Conservation (phyloP, 257 asterid genomes). For the Penstemon eatonii region DNA sequence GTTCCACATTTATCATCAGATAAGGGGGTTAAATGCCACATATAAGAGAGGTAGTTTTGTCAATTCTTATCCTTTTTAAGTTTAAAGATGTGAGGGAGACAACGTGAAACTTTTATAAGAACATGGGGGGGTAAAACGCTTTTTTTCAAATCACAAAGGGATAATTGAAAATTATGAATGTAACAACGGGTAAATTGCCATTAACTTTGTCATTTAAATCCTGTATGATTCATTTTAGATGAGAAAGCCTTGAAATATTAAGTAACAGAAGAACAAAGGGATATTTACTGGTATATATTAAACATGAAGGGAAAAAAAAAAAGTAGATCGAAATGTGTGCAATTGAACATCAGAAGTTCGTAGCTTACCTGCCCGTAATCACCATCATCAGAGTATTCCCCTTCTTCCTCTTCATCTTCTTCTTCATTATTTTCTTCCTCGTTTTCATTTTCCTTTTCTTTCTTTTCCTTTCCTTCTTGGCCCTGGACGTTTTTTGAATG, state of each 20-base stretch:
- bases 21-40: no score
- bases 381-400: conserved; percentile 59
- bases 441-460: conserved; percentile 58
- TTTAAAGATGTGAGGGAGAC: no score
- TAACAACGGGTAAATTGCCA: no score
- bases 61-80: no score
- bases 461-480: conserved; percentile 38
- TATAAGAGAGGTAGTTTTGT: no score
- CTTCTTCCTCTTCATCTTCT: conserved; percentile 48
- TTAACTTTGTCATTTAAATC: no score
- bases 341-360: background rate
- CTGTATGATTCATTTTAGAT: background rate
- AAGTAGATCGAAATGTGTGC: background rate
- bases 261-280: background rate
- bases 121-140: no score
- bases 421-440: conserved; percentile 54
- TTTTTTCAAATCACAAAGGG: no score
- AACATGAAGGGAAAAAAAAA: background rate
- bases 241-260: background rate
- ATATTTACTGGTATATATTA: background rate
- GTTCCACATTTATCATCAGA: no score
- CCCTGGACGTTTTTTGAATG: conserved; percentile 38
- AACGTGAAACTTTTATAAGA: no score
- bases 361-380: conserved; percentile 61
- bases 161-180: no score